A percentile compares a stretch with the other conserved stretches of the same genome.
These are phyloP conservation scores for Colletotrichum cordylinicola DNA, from an alignment of 2,329 filamentous ascomycete genomes.

Conservation along the genomic window DNA sequence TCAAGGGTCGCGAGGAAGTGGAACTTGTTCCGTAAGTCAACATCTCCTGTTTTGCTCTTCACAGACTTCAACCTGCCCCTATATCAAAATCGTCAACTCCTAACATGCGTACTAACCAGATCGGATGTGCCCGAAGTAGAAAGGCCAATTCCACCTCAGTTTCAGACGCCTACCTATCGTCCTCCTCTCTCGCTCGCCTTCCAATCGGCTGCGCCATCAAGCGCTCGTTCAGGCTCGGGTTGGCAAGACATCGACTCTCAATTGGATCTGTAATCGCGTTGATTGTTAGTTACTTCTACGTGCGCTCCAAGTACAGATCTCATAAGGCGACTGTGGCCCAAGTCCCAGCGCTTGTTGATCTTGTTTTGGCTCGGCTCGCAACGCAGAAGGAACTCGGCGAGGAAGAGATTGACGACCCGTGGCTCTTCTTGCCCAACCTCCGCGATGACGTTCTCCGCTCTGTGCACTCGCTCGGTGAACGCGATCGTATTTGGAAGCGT, in stretches of 20 bases:
- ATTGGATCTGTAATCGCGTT: conserved; percentile 70
- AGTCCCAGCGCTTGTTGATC: conserved; percentile 82
- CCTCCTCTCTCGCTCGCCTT: conserved; percentile 90
- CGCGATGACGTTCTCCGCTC: conserved; percentile 88
- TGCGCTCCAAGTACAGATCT: conserved; percentile 66
- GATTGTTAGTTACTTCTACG: conserved; percentile 62
- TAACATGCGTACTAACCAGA: conserved; percentile 83
- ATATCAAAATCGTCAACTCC: conserved; percentile 23
- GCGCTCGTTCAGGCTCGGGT: conserved; percentile 76
- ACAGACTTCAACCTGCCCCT: not conserved
- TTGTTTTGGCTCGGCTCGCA: conserved; percentile 84
- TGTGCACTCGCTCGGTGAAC: conserved; percentile 76
- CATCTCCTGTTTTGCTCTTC: conserved; percentile 10
- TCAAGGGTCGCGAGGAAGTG: conserved; percentile 68
- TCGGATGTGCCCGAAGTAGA: conserved; percentile 75
- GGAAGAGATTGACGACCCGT: conserved; percentile 71
- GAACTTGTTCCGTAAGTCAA: conserved; percentile 62
- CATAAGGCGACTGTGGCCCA: conserved; percentile 71
- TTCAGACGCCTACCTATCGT: conserved; percentile 72
- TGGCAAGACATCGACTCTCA: conserved; percentile 88
- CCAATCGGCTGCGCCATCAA: conserved; percentile 83
- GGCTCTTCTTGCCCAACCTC: conserved; percentile 86
- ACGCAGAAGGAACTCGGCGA: conserved; percentile 84
- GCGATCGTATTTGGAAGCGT: conserved; percentile 83
- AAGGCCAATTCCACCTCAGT: conserved; percentile 66